Evolutionary conservation across 257 asterid species (phyloP).

Genomic region (Linaria vulgaris): DNA sequence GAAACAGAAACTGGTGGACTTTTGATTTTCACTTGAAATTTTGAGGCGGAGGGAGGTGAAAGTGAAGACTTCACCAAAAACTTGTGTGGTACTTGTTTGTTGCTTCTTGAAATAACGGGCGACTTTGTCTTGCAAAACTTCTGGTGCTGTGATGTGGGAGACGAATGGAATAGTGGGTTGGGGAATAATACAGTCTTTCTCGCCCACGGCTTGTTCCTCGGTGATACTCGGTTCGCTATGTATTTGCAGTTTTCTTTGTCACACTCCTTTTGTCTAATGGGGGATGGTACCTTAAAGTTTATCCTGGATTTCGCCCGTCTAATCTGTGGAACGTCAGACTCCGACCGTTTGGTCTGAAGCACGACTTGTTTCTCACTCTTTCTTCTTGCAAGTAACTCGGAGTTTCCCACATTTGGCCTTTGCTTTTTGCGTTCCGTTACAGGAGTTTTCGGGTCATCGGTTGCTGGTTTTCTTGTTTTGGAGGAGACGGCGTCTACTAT

Average conservation of each 20-base stretch:
- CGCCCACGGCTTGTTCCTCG: conserved; percentile 84
- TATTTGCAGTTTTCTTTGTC: conserved; percentile 68
- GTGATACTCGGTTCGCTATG: conserved; percentile 74
- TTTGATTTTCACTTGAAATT: conserved; percentile 43
- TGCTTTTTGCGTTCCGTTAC: conserved; percentile 35
- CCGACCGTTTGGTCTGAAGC: conserved; percentile 39
- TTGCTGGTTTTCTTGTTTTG: conserved; percentile 30
- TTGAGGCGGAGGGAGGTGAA: conserved; percentile 34
- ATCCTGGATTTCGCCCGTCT: conserved; percentile 68
- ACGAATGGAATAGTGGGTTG: conserved; percentile 69
- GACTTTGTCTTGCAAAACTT: conserved; percentile 60
- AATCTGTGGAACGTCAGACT: conserved; percentile 38
- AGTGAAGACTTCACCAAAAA: conserved; percentile 74
- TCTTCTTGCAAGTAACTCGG: conserved; percentile 53
- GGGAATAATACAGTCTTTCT: conserved; percentile 83
- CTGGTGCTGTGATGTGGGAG: conserved; percentile 52
- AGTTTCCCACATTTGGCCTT: conserved; percentile 39
- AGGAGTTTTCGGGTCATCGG: conserved; percentile 81
- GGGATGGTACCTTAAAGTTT: conserved; percentile 72
- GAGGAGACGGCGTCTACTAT: conserved; percentile 52
- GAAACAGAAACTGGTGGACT: conserved; percentile 45
- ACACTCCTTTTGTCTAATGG: conserved; percentile 42
- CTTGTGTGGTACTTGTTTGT: conserved; percentile 62
- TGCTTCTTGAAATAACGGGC: conserved; percentile 45
- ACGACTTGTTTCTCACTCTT: conserved; percentile 63